These are phyloP conservation scores for Dittrichia graveolens DNA, from an alignment of 129 eudicot genomes.

Conservation along the genomic window DNA sequence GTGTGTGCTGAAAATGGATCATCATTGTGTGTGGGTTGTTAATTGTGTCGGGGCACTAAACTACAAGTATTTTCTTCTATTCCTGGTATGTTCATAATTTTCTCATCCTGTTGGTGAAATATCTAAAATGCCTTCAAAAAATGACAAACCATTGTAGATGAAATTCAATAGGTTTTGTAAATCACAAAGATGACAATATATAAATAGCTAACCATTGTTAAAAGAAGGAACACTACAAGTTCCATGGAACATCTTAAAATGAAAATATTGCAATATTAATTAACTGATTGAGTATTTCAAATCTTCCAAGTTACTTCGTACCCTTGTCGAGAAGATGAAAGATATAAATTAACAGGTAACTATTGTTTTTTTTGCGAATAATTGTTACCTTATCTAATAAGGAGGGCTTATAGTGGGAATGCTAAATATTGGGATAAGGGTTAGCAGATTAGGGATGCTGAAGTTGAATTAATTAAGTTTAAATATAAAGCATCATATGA, in stretches of 20 bases:
- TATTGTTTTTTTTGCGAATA: too few relatives aligned
- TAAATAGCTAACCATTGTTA: background rate
- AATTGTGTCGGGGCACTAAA: constrained; percentile 98
- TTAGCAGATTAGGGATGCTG: too few relatives aligned
- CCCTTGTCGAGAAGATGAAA: background rate
- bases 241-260: constrained; percentile 16
- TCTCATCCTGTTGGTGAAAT: constrained; percentile 6
- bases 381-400: too few relatives aligned
- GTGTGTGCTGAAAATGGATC: constrained; percentile 98
- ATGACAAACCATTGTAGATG: constrained; percentile 6
- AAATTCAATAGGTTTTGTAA: constrained; percentile 1
- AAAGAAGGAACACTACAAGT: constrained; percentile 18
- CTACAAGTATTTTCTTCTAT: constrained; percentile 99
- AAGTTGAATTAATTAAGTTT: too few relatives aligned
- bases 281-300: background rate
- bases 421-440: too few relatives aligned
- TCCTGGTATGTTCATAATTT: constrained; percentile 61
- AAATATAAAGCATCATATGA: background rate
- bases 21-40: constrained; percentile 99
- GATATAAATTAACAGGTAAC: background rate
- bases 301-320: background rate
- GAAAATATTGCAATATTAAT: background rate
- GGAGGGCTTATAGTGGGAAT: too few relatives aligned
- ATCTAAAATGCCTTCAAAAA: constrained; percentile 5
- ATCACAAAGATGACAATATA: background rate